Percentiles rank a stretch among this genome's conserved stretches.
Evolutionary conservation across 2,329 filamentous ascomycete genomes (phyloP).

Genomic region (Periconia sp.): DNA sequence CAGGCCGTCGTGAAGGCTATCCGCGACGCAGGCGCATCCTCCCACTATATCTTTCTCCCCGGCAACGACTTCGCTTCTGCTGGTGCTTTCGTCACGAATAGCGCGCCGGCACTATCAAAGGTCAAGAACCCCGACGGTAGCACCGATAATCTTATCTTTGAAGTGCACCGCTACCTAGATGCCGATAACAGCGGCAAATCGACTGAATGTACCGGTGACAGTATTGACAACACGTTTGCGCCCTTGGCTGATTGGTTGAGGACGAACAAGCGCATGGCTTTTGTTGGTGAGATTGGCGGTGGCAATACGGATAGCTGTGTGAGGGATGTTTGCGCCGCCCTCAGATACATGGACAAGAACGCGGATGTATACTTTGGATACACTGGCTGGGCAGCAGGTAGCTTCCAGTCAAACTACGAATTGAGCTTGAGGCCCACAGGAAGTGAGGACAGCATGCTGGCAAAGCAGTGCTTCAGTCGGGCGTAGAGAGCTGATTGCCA

Average conservation of each 20-base stretch:
- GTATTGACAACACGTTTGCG: background rate
- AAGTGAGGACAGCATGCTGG: no score
- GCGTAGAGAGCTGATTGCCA: no score
- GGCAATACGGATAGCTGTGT: background rate
- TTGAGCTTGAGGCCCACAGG: no score
- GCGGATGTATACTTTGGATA: constrained; percentile 2
- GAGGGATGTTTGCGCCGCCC: background rate
- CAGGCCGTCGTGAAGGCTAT: constrained; percentile 1
- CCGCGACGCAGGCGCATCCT: background rate
- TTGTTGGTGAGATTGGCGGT: background rate
- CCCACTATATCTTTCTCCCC: background rate
- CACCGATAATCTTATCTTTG: background rate
- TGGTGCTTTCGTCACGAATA: background rate
- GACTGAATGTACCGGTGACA: background rate
- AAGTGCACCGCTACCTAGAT: constrained; percentile 2
- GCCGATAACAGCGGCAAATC: background rate
- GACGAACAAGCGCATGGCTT: background rate
- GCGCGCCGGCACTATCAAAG: background rate
- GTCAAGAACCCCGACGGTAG: background rate
- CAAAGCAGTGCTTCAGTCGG: no score
- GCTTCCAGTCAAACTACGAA: background rate
- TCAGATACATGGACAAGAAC: background rate
- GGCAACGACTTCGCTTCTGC: background rate
- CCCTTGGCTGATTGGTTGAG: background rate
- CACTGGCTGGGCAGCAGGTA: background rate